Percentiles rank a stretch among this genome's conserved stretches.
phyloP scores from a whole-genome alignment of 331 rosid genomes.

The Malus hybrid region DNA sequence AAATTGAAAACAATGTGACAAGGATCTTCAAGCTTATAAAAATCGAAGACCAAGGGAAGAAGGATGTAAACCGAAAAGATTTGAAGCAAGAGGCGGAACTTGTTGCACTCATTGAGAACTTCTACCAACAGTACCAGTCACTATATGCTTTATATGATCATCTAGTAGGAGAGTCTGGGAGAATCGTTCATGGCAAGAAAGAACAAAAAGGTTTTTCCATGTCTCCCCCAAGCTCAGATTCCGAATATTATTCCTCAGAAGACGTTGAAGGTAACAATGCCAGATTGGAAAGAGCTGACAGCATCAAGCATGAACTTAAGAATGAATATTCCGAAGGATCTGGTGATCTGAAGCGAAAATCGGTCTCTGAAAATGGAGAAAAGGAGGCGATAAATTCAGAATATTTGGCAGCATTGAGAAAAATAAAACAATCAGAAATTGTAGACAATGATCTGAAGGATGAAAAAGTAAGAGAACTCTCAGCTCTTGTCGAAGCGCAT shows the following conservation, averaged over 20 bases:
- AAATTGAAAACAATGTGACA: slow-evolving; percentile 49
- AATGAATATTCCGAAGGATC: slow-evolving; percentile 27
- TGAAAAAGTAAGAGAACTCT: slow-evolving; percentile 36
- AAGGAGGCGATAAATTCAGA: slow-evolving; percentile 52
- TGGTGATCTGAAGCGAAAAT: slow-evolving; percentile 38
- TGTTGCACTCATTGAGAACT: slow-evolving; percentile 47
- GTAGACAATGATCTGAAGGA: slow-evolving; percentile 29
- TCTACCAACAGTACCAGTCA: slow-evolving; percentile 50
- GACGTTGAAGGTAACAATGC: slow-evolving; percentile 22
- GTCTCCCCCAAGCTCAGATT: slow-evolving; percentile 48
- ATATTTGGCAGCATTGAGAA: slow-evolving; percentile 42
- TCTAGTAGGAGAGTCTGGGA: slow-evolving; percentile 37
- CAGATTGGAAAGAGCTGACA: slow-evolving; percentile 25
- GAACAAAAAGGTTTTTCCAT: slow-evolving; percentile 10
- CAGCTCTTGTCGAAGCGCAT: slow-evolving; percentile 19
- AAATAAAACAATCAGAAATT: slow-evolving; percentile 41
- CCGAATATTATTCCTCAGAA: slow-evolving; percentile 59
- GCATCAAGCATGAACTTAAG: slow-evolving; percentile 47
- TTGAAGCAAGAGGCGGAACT: slow-evolving; percentile 42
- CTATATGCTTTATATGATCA: slow-evolving; percentile 40
- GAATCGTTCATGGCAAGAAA: slow-evolving; percentile 4
- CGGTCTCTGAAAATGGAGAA: slow-evolving; percentile 36
- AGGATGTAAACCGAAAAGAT: slow-evolving; percentile 17
- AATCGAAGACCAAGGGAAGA: slow-evolving; percentile 39
- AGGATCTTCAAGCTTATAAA: slow-evolving; percentile 45